Conservation (phyloP, 768 basidiomycete species). For the Rhodotorula toruloides region DNA sequence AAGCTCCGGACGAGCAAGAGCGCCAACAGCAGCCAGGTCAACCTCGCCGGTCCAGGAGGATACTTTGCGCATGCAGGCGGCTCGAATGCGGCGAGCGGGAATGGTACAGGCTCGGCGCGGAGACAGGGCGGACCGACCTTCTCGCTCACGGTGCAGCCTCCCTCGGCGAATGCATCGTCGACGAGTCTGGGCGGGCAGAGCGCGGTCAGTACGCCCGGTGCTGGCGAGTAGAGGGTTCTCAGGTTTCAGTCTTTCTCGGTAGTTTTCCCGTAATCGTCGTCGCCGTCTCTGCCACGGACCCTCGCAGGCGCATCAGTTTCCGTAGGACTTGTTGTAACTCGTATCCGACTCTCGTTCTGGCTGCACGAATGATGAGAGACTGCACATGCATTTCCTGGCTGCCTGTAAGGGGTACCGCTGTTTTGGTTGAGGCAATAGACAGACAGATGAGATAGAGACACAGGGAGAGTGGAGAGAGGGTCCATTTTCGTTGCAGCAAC, state of each 20-base stretch:
- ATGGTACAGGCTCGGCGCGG: not conserved
- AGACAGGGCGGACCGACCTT: not conserved
- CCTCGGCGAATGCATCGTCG: conserved; percentile 13
- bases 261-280: no score
- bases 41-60: conserved; percentile 16
- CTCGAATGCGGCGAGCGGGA: not conserved
- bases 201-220: not conserved
- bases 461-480: not conserved
- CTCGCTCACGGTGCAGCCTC: not conserved
- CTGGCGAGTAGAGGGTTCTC: not conserved
- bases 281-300: no score
- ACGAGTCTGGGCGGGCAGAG: not conserved
- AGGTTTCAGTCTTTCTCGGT: not conserved
- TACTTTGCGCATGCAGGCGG: conserved; percentile 17
- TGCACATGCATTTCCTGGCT: no score
- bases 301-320: no score
- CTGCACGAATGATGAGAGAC: no score
- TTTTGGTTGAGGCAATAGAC: no score
- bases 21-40: conserved; percentile 21
- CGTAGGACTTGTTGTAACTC: no score
- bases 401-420: no score
- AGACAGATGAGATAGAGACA: not conserved
- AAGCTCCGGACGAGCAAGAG: conserved; percentile 29
- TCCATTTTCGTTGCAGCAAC: not conserved
- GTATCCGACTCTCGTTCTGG: no score